phyloP scores from a whole-genome alignment of 2,329 filamentous ascomycete species.

The Penicillium sp. region DNA sequence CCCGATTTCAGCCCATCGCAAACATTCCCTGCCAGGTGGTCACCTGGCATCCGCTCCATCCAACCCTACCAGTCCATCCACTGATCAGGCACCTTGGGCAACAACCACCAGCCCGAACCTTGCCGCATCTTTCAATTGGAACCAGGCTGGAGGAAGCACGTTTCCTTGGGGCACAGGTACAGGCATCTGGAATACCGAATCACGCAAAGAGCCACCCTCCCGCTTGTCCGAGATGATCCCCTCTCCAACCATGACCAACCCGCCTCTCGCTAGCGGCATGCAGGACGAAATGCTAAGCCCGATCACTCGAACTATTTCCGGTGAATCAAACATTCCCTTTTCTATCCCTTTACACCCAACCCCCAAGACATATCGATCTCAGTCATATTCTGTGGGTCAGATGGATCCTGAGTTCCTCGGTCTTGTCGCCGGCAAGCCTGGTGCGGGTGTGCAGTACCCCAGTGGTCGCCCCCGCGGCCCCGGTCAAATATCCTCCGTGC shows the following conservation, averaged over 20 bases:
- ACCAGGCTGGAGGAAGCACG: constrained; percentile 45
- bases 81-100: constrained; percentile 58
- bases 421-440: constrained; percentile 36
- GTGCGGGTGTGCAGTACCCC: constrained; percentile 26
- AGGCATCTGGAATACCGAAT: constrained; percentile 78
- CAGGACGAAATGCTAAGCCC: constrained; percentile 57
- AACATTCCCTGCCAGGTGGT: constrained; percentile 72
- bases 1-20: constrained; percentile 67
- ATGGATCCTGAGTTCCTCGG: constrained; percentile 66
- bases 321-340: constrained; percentile 71
- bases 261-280: constrained; percentile 53
- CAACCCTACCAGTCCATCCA: constrained; percentile 76
- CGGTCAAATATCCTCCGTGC: constrained; percentile 66
- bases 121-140: constrained; percentile 45
- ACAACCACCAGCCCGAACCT: constrained; percentile 39
- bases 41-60: constrained; percentile 79
- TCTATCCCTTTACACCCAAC: constrained; percentile 86
- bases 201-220: constrained; percentile 73
- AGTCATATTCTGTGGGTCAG: constrained; percentile 95
- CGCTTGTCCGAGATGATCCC: constrained; percentile 73
- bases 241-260: constrained; percentile 67
- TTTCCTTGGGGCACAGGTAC: constrained; percentile 77
- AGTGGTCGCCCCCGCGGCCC: constrained; percentile 40
- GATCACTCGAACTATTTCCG: constrained; percentile 45
- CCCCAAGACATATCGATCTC: constrained; percentile 89